Evolutionary conservation across 2,329 filamentous ascomycete species (phyloP).

Genomic region (Orbilia quercus): DNA sequence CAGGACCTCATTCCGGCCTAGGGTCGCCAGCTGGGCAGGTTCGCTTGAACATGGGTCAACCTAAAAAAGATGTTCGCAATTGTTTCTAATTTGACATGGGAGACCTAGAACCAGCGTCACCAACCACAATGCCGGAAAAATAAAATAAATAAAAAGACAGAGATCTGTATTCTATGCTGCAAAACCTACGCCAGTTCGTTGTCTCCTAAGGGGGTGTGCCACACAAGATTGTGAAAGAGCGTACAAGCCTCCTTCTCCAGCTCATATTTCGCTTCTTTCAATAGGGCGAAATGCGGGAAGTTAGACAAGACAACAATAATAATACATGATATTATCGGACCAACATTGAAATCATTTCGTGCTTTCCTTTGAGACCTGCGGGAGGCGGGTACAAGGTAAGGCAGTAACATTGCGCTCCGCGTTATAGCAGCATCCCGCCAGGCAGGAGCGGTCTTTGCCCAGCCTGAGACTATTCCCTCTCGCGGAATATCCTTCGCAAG

Average conservation of each 20-base stretch:
- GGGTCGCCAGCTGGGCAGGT: constrained; percentile 43
- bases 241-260: constrained; percentile 52
- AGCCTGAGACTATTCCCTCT: constrained; percentile 31
- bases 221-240: constrained; percentile 48
- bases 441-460: constrained; percentile 38
- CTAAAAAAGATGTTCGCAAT: constrained; percentile 56
- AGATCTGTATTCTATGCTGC: too few relatives aligned
- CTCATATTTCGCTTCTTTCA: constrained; percentile 39
- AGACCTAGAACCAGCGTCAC: constrained; percentile 52
- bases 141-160: too few relatives aligned
- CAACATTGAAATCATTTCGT: constrained; percentile 32
- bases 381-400: constrained; percentile 33
- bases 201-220: constrained; percentile 33
- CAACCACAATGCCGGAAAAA: constrained; percentile 21
- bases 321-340: constrained; percentile 20
- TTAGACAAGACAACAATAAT: constrained; percentile 9
- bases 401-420: constrained; percentile 39
- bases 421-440: constrained; percentile 28
- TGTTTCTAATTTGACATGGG: constrained; percentile 56
- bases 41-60: constrained; percentile 56
- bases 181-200: constrained; percentile 40
- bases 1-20: constrained; percentile 56
- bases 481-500: constrained; percentile 36
- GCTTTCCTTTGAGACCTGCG: constrained; percentile 30
- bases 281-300: constrained; percentile 51